phyloP scores from a whole-genome alignment of 805 yeast genomes.

The Saturnispora dispora region DNA sequence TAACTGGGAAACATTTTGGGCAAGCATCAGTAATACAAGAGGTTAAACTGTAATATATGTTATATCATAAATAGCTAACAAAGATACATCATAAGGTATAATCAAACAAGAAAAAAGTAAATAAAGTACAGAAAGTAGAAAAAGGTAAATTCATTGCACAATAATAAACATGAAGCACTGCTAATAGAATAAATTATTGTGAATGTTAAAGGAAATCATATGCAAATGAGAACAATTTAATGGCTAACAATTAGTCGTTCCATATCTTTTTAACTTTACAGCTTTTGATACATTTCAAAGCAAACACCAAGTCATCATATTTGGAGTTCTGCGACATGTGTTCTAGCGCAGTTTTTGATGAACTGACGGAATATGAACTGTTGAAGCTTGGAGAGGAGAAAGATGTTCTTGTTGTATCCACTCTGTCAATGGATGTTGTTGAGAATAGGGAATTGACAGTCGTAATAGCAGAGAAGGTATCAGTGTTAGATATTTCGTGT shows the following conservation, averaged over 20 bases:
- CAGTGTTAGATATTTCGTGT: neutral
- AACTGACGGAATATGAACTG: neutral
- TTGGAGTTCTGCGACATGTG: slow-evolving; percentile 3
- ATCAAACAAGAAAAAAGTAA: neutral
- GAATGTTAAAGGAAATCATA: neutral
- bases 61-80: neutral
- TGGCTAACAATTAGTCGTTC: neutral
- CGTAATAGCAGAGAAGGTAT: neutral
- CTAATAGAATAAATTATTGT: neutral
- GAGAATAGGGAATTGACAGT: neutral
- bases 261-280: slow-evolving; percentile 13
- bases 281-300: slow-evolving; percentile 23
- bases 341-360: slow-evolving; percentile 1
- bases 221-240: neutral
- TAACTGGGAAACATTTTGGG: neutral
- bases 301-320: slow-evolving; percentile 22
- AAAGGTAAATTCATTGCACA: neutral
- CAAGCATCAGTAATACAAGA: neutral
- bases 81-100: neutral
- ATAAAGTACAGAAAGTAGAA: neutral
- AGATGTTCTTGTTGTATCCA: neutral
- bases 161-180: neutral
- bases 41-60: neutral
- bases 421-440: neutral
- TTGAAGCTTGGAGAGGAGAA: neutral